phyloP scores from a whole-genome alignment of 2,329 filamentous ascomycete species.

The Emericellopsis atlantica region DNA sequence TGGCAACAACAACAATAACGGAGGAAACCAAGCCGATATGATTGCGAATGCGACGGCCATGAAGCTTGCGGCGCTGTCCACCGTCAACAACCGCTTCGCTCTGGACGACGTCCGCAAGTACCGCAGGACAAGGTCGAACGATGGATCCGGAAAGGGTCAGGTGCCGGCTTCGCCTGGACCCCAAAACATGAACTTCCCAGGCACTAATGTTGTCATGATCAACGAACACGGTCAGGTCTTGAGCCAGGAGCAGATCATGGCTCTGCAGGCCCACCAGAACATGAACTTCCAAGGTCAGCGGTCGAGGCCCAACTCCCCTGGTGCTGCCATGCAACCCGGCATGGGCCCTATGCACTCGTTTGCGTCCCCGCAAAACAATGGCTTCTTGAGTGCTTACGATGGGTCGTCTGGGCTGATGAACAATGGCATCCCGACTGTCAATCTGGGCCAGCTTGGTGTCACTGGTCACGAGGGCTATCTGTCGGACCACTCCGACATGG shows the following conservation, averaged over 20 bases:
- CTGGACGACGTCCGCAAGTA: constrained; percentile 96
- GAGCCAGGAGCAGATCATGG: constrained; percentile 72
- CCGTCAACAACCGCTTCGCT: constrained; percentile 95
- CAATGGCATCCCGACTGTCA: constrained; percentile 58
- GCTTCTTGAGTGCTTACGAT: constrained; percentile 84
- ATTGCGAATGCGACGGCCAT: constrained; percentile 97
- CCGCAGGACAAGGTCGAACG: constrained; percentile 79
- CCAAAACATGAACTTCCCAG: constrained; percentile 49
- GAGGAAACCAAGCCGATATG: constrained; percentile 79
- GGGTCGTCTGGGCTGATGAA: constrained; percentile 56
- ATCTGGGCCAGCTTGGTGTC: constrained; percentile 59
- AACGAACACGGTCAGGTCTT: constrained; percentile 86
- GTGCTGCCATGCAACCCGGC: constrained; percentile 60
- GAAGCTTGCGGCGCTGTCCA: constrained; percentile 94
- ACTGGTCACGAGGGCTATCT: constrained; percentile 72
- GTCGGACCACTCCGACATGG: constrained; percentile 87
- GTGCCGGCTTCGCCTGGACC: constrained; percentile 54
- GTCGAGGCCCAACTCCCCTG: constrained; percentile 82
- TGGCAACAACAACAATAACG: constrained; percentile 37
- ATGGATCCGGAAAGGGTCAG: constrained; percentile 50
- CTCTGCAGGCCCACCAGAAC: constrained; percentile 58
- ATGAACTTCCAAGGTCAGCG: constrained; percentile 54
- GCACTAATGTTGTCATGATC: constrained; percentile 80
- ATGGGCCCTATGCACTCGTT: constrained; percentile 58
- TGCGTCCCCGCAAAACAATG: constrained; percentile 84